These are phyloP conservation scores for Triangularia verruculosa DNA, from an alignment of 2,329 filamentous ascomycete species.

Conservation along the genomic window DNA sequence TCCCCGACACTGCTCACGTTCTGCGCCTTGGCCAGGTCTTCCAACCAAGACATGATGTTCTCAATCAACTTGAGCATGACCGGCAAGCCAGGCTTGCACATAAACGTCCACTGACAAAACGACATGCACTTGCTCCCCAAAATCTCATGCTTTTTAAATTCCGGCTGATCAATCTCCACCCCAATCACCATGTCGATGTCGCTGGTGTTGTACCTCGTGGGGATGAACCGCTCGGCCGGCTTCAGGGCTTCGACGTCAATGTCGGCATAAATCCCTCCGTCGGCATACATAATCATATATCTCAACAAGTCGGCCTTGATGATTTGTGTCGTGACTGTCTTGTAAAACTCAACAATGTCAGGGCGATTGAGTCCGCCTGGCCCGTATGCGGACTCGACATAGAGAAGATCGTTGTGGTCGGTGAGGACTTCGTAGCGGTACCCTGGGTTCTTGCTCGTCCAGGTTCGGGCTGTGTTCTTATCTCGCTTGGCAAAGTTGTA, in stretches of 20 bases:
- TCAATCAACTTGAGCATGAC: conserved; percentile 68
- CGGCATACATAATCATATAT: conserved; percentile 66
- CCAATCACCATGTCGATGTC: conserved; percentile 69
- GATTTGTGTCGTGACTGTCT: conserved; percentile 58
- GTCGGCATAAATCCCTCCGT: conserved; percentile 53
- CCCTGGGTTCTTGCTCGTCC: conserved; percentile 63
- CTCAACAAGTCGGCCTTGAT: conserved; percentile 65
- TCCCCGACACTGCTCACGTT: conserved; percentile 52
- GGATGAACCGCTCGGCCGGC: conserved; percentile 52
- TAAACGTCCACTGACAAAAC: conserved; percentile 75
- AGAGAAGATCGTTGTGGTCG: conserved; percentile 63
- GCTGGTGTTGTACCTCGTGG: conserved; percentile 56
- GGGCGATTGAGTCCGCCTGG: conserved; percentile 61
- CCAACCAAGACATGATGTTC: conserved; percentile 65
- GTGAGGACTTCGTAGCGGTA: conserved; percentile 69
- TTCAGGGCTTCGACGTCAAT: conserved; percentile 44
- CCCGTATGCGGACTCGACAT: conserved; percentile 62
- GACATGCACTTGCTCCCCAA: conserved; percentile 65
- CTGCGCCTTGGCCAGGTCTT: conserved; percentile 56
- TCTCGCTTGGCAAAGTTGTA: conserved; percentile 65
- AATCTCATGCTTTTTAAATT: conserved; percentile 61
- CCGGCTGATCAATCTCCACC: conserved; percentile 68
- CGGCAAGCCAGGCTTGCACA: conserved; percentile 63
- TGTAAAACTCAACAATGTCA: conserved; percentile 63
- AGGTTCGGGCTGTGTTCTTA: conserved; percentile 57